These are phyloP conservation scores for Wickerhamomyces tratensis DNA, from an alignment of 805 yeast species.

Conservation along the genomic window DNA sequence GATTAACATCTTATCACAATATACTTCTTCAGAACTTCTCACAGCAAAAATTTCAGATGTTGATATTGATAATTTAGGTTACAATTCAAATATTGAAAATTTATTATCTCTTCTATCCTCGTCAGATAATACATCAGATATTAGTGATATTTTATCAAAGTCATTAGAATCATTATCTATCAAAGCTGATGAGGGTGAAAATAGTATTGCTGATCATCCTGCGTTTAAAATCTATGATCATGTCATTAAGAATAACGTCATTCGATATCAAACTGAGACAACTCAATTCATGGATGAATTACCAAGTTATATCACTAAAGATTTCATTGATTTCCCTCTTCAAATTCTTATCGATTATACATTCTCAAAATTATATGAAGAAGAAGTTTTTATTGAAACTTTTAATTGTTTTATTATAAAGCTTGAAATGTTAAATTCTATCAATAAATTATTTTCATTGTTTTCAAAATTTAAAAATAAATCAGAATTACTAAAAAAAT, in stretches of 20 bases:
- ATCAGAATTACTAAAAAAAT: constrained; percentile 8
- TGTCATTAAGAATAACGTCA: constrained; percentile 15
- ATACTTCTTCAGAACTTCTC: constrained; percentile 9
- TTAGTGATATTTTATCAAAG: constrained; percentile 8
- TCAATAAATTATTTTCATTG: constrained; percentile 19
- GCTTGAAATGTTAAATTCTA: constrained; percentile 11
- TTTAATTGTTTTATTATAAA: constrained; percentile 21
- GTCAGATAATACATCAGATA: constrained; percentile 1
- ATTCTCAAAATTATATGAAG: constrained; percentile 14
- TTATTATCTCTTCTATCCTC: constrained; percentile 2
- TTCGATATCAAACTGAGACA: constrained; percentile 18
- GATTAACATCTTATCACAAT: constrained; percentile 10
- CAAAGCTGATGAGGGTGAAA: constrained; percentile 8
- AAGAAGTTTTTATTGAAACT: constrained; percentile 15
- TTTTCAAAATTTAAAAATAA: constrained; percentile 23
- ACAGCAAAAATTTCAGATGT: constrained; percentile 3
- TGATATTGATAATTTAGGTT: constrained; percentile 6
- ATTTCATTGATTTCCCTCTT: constrained; percentile 22
- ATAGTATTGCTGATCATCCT: constrained; percentile 7
- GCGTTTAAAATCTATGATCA: constrained; percentile 19
- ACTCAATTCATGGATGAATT: constrained; percentile 23
- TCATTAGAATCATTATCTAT: constrained; percentile 12
- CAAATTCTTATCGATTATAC: constrained; percentile 23
- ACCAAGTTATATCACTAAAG: constrained; percentile 22
- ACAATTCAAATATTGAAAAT: constrained; percentile 3